Evolutionary conservation across 495 filamentous ascomycete species (phyloP).

Genomic region (Pseudevernia furfuracea): DNA sequence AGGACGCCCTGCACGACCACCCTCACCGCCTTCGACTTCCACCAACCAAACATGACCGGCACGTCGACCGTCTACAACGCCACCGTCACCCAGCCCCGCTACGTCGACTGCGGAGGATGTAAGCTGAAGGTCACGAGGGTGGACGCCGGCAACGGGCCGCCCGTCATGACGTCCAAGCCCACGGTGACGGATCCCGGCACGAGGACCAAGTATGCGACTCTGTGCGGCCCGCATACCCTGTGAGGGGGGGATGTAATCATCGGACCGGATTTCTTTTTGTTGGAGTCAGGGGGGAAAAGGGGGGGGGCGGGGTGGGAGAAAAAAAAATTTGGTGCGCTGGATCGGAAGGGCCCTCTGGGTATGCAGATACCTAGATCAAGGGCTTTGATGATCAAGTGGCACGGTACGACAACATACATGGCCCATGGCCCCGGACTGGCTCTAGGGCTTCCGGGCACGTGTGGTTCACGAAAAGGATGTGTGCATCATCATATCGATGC

Average conservation of each 20-base stretch:
- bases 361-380: no score
- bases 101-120: neutral
- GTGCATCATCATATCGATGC: neutral
- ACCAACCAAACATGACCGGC: neutral
- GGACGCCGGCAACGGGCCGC: neutral
- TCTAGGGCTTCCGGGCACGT: neutral
- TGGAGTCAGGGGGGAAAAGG: no score
- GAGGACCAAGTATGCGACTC: neutral
- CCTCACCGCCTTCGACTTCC: neutral
- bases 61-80: neutral
- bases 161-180: neutral
- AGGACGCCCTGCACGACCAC: neutral
- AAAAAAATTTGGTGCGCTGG: no score
- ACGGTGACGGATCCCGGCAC: neutral
- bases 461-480: no score
- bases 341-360: neutral
- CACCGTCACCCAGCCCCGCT: neutral
- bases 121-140: neutral
- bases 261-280: no score
- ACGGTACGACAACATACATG: no score
- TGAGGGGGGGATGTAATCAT: neutral
- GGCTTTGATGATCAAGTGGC: no score
- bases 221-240: neutral
- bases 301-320: no score
- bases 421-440: neutral